Base-by-base conservation (phyloP, 495 filamentous ascomycete species). In the Penicillium samsonianum region DNA sequence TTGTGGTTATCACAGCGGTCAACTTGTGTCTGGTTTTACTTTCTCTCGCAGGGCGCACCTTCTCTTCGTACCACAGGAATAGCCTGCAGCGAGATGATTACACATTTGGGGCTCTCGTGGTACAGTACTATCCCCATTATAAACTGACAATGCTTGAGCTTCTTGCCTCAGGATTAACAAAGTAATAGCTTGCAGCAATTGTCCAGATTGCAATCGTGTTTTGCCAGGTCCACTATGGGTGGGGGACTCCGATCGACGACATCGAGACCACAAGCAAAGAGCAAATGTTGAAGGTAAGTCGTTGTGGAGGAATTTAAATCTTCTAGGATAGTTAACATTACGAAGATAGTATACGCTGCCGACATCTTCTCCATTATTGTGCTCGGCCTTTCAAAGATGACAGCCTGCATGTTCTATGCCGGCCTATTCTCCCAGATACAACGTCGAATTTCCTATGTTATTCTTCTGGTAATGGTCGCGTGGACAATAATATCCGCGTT, bases 1-100 rank as follows among this genome's bases (percentile, higher is more conserved):
- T 72, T n/a, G 67, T 68, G 11, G 58, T 72, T 0, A 53, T 68
- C 19, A 65, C 69, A 2, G 62, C 63, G 0, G 53, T 70, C 1
- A 30, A 45, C 9, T 43, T 72, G 17, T 64, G 70, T 28, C 23
- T 72, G 23, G 49, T 58, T 5, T 22, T 72, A 12, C 42, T 57
- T 10, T 61, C 67, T 33, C 53, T 72, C 3, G 57, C 46, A 1
- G 60, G 62, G 0, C 56, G 67, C 1, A 43, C 58, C n/a, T 70
- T 60, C 19, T 60, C 65, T 12, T 52, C 62, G 1, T 57, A 23
- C 6, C 53, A 62, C 5, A 61, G 63, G 17, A 48, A 38, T 1
- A 31, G 57, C 6, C 20, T 65, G 1, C 60, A 65, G 28, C 31
- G 37, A 4, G 67, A 70, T 53, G 69, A 70, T 42, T 65, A 61